Percentiles rank a stretch among this genome's conserved stretches.
Evolutionary conservation across 2,329 filamentous ascomycete species (phyloP).

Genomic region (Penicillium sp.): DNA sequence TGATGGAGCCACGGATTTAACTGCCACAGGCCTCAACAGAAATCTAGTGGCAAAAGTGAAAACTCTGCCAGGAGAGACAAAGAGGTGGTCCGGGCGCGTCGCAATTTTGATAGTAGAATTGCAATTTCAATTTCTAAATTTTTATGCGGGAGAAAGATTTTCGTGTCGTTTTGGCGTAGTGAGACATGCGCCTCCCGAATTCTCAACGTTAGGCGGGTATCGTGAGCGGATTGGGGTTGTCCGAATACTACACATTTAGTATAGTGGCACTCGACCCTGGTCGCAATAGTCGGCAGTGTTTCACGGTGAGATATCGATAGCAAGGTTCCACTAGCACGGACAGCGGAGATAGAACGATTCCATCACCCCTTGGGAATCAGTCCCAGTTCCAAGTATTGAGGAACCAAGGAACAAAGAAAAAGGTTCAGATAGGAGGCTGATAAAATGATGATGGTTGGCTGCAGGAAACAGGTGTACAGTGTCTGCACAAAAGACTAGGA

Average conservation of each 20-base stretch:
- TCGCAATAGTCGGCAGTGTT: neutral
- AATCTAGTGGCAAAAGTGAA: constrained; percentile 15
- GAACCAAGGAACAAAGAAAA: neutral
- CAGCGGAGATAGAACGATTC: neutral
- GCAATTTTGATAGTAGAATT: neutral
- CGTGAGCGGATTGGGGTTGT: constrained; percentile 13
- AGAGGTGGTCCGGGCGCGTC: constrained; percentile 12
- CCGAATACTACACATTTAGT: neutral
- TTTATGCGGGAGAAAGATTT: neutral
- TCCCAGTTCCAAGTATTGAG: neutral
- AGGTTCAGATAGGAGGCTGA: neutral
- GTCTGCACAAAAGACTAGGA: neutral
- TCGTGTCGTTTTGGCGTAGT: constrained; percentile 2
- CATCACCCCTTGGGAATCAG: neutral
- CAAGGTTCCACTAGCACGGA: neutral
- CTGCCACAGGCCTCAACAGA: neutral
- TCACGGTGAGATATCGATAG: neutral
- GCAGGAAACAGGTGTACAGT: neutral
- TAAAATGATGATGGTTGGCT: neutral
- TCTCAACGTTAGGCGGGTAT: constrained; percentile 9
- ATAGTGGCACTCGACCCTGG: neutral
- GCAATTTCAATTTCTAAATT: neutral
- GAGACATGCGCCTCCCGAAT: constrained; percentile 15
- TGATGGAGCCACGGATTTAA: constrained; percentile 1
- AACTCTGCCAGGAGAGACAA: constrained; percentile 16